A percentile compares a stretch with the other conserved stretches of the same genome.
Conservation (phyloP, 108 stramenopile species). For the Pseudonitzschia delicatissima region DNA sequence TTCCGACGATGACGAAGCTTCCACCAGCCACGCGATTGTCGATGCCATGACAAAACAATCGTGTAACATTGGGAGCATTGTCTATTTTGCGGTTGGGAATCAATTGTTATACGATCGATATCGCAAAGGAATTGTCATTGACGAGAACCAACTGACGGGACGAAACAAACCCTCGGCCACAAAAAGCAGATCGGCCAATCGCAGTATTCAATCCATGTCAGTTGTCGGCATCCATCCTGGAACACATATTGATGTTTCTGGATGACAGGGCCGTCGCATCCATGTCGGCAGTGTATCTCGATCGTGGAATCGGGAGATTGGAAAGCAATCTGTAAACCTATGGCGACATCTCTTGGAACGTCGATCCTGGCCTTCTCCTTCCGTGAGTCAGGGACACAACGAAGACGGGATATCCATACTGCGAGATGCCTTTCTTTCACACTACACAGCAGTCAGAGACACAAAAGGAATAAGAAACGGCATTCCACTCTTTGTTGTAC, state of each 20-base stretch:
- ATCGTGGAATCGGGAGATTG: constrained; percentile 53
- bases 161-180: not conserved
- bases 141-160: constrained; percentile 17
- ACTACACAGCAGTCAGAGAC: constrained; percentile 43
- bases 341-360: constrained; percentile 48
- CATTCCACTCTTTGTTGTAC: constrained; percentile 10
- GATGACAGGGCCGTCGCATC: constrained; percentile 35
- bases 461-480: constrained; percentile 21
- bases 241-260: constrained; percentile 45
- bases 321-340: constrained; percentile 40
- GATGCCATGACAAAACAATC: constrained; percentile 18
- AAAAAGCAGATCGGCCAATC: not conserved
- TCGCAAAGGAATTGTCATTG: constrained; percentile 35
- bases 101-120: constrained; percentile 52
- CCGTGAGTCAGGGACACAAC: not conserved
- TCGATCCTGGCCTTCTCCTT: constrained; percentile 36
- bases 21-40: constrained; percentile 15
- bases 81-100: constrained; percentile 39
- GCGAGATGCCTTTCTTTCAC: constrained; percentile 30
- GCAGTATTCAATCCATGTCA: constrained; percentile 1
- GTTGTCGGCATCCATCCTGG: constrained; percentile 42
- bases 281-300: constrained; percentile 40
- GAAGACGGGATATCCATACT: not conserved
- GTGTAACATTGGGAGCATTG: constrained; percentile 32
- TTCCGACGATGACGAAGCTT: constrained; percentile 5